Evolutionary conservation across 495 filamentous ascomycete genomes (phyloP).

Genomic region (Beverwykella pulmonaria): DNA sequence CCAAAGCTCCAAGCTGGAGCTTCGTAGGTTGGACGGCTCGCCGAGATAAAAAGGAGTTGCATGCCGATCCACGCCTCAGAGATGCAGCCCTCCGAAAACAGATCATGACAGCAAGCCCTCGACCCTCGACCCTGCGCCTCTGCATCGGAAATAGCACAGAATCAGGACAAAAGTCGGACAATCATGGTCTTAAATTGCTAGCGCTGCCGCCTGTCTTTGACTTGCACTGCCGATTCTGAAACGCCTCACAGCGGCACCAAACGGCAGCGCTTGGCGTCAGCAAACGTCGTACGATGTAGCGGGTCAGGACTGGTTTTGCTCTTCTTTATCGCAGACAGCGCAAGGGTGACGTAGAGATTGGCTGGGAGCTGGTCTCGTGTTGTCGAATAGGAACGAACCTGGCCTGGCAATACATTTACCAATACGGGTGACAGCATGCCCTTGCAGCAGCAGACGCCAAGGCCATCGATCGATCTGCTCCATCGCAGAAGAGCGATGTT

Average conservation of each 20-base stretch:
- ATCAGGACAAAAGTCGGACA: background rate
- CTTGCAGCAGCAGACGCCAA: background rate
- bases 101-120: too few relatives aligned
- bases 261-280: conserved; percentile 19
- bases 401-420: background rate
- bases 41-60: too few relatives aligned
- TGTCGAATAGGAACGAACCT: too few relatives aligned
- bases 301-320: background rate
- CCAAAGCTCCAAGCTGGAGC: too few relatives aligned
- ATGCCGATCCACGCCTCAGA: too few relatives aligned
- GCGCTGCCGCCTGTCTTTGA: background rate
- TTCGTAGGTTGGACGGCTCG: too few relatives aligned
- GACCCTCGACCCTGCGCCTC: background rate
- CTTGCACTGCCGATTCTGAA: conserved; percentile 14
- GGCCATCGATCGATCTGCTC: background rate
- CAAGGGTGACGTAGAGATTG: conserved; percentile 4
- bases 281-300: conserved; percentile 28
- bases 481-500: background rate
- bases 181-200: background rate
- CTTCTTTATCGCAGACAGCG: background rate
- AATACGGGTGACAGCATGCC: conserved; percentile 7
- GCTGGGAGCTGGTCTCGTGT: background rate
- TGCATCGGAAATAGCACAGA: background rate
- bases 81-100: too few relatives aligned
- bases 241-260: conserved; percentile 22